Percentiles rank a stretch among this genome's conserved stretches.
Evolutionary conservation across 768 basidiomycete species (phyloP).

Genomic region (Leucogyrophana mollusca): DNA sequence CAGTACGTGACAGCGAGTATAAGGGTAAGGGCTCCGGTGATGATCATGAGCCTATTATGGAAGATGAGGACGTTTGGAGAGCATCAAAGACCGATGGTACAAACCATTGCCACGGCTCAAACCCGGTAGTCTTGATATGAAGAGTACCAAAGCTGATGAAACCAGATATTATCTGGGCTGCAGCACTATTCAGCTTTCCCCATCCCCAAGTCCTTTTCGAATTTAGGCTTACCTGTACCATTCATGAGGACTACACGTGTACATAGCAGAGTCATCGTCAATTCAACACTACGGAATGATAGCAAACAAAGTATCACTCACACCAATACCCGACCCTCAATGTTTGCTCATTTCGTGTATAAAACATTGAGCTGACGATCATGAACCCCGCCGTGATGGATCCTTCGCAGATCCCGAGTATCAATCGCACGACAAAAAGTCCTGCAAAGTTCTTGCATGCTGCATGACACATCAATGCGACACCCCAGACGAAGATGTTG

Average conservation of each 20-base stretch:
- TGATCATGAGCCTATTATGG: slow-evolving; percentile 54
- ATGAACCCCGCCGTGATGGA: slow-evolving; percentile 65
- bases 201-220: neutral
- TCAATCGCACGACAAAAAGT: slow-evolving; percentile 58
- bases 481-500: slow-evolving; percentile 61
- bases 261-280: too few species aligned
- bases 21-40: slow-evolving; percentile 58
- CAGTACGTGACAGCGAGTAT: slow-evolving; percentile 49
- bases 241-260: slow-evolving; percentile 59
- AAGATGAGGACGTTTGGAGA: slow-evolving; percentile 1
- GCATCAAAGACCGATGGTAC: neutral
- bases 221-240: slow-evolving; percentile 47
- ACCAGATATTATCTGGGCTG: slow-evolving; percentile 63
- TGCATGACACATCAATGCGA: slow-evolving; percentile 56
- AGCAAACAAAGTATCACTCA: slow-evolving; percentile 30
- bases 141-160: slow-evolving; percentile 61
- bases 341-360: slow-evolving; percentile 63
- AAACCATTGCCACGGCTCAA: slow-evolving; percentile 70
- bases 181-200: neutral
- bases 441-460: slow-evolving; percentile 67
- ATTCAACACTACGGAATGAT: neutral
- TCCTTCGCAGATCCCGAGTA: slow-evolving; percentile 69
- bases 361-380: slow-evolving; percentile 72
- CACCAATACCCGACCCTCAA: slow-evolving; percentile 69
- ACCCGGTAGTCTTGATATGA: slow-evolving; percentile 50